These are phyloP conservation scores for Dictyostelium brefeldianum DNA, from an alignment of 78 protist genomes.

Conservation along the genomic window DNA sequence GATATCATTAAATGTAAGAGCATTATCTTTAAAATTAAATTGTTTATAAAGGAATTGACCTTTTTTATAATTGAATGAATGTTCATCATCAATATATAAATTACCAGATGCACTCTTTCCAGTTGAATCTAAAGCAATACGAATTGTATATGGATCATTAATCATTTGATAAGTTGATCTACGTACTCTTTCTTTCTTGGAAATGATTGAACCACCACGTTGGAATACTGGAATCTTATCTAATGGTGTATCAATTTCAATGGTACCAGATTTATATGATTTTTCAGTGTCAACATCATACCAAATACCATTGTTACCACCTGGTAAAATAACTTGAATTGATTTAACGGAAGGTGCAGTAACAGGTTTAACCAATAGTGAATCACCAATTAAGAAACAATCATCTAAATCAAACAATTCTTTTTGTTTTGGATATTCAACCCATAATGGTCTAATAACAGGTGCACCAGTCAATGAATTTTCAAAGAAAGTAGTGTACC, in stretches of 20 bases:
- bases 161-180: constrained; percentile 85
- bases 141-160: constrained; percentile 95
- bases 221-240: constrained; percentile 91
- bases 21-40: constrained; percentile 42
- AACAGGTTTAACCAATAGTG: constrained; percentile 77
- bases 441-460: constrained; percentile 90
- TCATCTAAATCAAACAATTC: constrained; percentile 24
- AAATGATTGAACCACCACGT: constrained; percentile 95
- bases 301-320: constrained; percentile 34
- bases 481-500: constrained; percentile 84
- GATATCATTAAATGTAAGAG: constrained; percentile 12
- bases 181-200: constrained; percentile 91
- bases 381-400: constrained; percentile 10
- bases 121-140: constrained; percentile 75
- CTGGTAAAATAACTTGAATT: constrained; percentile 67
- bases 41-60: constrained; percentile 71
- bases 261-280: constrained; percentile 5
- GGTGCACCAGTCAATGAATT: constrained; percentile 90
- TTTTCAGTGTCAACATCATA: constrained; percentile 58
- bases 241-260: constrained; percentile 83
- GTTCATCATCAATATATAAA: constrained; percentile 92
- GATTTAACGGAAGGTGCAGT: constrained; percentile 21
- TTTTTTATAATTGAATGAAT: constrained; percentile 58
- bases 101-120: constrained; percentile 83
- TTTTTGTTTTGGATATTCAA: constrained; percentile 84